Evolutionary conservation across 768 basidiomycete genomes (phyloP).

Genomic region (Nidularia pulvinata): DNA sequence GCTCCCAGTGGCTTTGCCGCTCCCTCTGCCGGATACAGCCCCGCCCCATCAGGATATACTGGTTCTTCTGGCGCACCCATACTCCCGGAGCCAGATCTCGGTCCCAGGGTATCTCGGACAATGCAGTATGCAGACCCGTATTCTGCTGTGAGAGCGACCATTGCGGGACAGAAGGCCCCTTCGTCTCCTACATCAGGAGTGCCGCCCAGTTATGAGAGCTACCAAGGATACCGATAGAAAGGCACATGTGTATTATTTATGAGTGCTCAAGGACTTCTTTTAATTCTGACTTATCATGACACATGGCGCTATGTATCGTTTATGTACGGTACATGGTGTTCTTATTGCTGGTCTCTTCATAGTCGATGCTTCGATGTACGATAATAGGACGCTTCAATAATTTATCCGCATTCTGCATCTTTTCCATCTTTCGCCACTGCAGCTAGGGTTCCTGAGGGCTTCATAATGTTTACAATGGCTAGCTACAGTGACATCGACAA

Average conservation of each 20-base stretch:
- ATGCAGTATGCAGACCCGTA: slow-evolving; percentile 96
- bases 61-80: slow-evolving; percentile 18
- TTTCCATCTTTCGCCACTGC: too few species aligned
- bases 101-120: slow-evolving; percentile 75
- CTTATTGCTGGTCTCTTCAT: too few species aligned
- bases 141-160: slow-evolving; percentile 71
- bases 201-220: slow-evolving; percentile 55
- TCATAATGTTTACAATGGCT: too few species aligned
- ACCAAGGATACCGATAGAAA: slow-evolving; percentile 46
- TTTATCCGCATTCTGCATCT: too few species aligned
- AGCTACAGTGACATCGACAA: too few species aligned
- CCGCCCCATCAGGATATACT: slow-evolving; percentile 9
- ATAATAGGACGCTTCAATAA: too few species aligned
- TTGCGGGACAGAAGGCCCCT: slow-evolving; percentile 29
- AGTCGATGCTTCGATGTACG: too few species aligned
- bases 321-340: too few species aligned
- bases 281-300: too few species aligned
- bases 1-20: slow-evolving; percentile 73
- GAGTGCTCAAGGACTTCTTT: slow-evolving; percentile 9
- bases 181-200: slow-evolving; percentile 16
- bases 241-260: slow-evolving; percentile 1
- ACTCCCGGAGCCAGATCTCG: slow-evolving; percentile 40
- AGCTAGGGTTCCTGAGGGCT: too few species aligned
- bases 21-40: slow-evolving; percentile 23
- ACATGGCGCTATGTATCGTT: too few species aligned